A percentile compares a stretch with the other conserved stretches of the same genome.
Evolutionary conservation across 345 rosid species (phyloP).

Genomic region (Populus deltoides): DNA sequence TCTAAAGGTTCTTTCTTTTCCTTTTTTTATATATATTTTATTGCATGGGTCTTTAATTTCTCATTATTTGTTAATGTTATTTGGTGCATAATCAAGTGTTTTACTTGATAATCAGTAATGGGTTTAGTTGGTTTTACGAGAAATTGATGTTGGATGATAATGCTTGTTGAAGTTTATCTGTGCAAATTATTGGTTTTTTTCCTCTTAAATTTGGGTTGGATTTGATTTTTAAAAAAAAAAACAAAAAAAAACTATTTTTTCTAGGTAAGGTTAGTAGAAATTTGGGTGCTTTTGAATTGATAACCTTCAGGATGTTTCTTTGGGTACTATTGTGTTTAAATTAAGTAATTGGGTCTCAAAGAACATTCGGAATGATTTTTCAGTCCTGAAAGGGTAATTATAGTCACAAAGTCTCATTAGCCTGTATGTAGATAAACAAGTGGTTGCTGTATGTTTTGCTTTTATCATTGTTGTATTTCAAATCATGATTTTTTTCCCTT

Average conservation of each 20-base stretch:
- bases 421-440: background rate
- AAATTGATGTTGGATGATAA: background rate
- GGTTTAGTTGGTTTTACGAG: background rate
- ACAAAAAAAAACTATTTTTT: background rate
- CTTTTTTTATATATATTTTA: background rate
- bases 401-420: background rate
- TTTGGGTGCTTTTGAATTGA: background rate
- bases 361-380: background rate
- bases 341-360: background rate
- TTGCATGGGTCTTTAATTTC: background rate
- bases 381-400: background rate
- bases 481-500: background rate
- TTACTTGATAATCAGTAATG: background rate
- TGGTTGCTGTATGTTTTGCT: background rate
- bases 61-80: background rate
- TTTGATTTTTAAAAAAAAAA: background rate
- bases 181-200: background rate
- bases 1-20: conserved; percentile 57
- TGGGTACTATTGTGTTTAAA: background rate
- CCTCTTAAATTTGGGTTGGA: background rate
- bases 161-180: background rate
- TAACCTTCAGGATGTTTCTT: background rate
- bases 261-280: background rate
- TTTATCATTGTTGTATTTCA: background rate
- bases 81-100: background rate